These are phyloP conservation scores for Fulvia fulva DNA, from an alignment of 2,329 filamentous ascomycete genomes.

Conservation along the genomic window DNA sequence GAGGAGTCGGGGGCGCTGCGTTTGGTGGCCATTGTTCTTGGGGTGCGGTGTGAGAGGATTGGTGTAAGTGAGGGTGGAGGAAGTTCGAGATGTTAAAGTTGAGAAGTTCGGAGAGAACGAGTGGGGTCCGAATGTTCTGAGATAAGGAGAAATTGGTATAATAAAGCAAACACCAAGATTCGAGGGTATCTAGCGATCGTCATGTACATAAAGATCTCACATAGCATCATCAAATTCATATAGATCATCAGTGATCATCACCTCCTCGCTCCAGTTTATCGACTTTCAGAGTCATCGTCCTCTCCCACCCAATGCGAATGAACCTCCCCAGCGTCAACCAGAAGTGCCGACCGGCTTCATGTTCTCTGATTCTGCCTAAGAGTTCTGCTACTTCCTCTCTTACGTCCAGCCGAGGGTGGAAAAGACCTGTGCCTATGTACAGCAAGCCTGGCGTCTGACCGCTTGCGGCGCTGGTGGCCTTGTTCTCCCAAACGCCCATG, in stretches of 20 bases:
- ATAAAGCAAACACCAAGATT: neutral
- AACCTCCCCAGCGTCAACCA: conserved; percentile 84
- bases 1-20: conserved; percentile 15
- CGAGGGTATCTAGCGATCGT: conserved; percentile 1
- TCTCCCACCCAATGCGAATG: conserved; percentile 77
- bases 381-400: conserved; percentile 72
- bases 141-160: neutral
- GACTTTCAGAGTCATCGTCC: conserved; percentile 55
- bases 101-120: neutral
- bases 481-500: conserved; percentile 29
- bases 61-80: neutral
- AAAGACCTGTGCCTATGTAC: conserved; percentile 72
- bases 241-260: conserved; percentile 7
- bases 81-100: neutral
- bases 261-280: conserved; percentile 16
- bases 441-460: conserved; percentile 17
- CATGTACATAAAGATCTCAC: neutral
- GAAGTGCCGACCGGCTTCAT: conserved; percentile 90
- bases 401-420: conserved; percentile 81
- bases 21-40: conserved; percentile 21
- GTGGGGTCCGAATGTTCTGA: neutral
- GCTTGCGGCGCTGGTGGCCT: conserved; percentile 13
- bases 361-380: conserved; percentile 74
- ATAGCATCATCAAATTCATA: neutral
- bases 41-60: neutral